Evolutionary conservation across 139 green algal genomes (phyloP).

Genomic region (Coelastrella sp.): DNA sequence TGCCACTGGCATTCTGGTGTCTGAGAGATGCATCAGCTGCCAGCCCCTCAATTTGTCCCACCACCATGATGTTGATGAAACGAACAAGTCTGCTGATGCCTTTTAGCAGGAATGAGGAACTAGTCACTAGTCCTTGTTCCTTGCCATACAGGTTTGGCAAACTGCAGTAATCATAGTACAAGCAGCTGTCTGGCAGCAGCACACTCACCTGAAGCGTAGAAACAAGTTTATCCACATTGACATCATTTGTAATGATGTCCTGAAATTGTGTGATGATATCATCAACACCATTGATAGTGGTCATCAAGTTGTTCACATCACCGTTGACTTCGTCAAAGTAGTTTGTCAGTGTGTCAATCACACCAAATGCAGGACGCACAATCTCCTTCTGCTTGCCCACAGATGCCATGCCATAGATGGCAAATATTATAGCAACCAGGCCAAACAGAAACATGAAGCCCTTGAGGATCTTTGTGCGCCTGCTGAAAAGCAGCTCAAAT

Average conservation of each 20-base stretch:
- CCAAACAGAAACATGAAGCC: slow-evolving; percentile 47
- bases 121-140: too few relatives aligned
- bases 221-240: slow-evolving; percentile 14
- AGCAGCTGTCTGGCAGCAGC: neutral
- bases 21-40: neutral
- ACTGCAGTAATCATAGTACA: neutral
- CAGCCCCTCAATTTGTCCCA: neutral
- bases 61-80: too few relatives aligned
- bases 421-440: slow-evolving; percentile 25
- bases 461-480: slow-evolving; percentile 26
- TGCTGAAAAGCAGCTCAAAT: slow-evolving; percentile 37
- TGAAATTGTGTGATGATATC: slow-evolving; percentile 47
- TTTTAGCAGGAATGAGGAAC: too few relatives aligned
- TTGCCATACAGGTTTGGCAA: neutral
- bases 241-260: slow-evolving; percentile 18
- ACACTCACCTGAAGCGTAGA: slow-evolving; percentile 14
- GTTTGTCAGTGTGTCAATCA: neutral
- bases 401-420: slow-evolving; percentile 41
- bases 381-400: slow-evolving; percentile 18
- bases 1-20: neutral
- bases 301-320: slow-evolving; percentile 6
- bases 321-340: slow-evolving; percentile 1
- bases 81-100: too few relatives aligned
- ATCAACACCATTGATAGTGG: slow-evolving; percentile 1
- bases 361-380: neutral